These are phyloP conservation scores for Xylaria grammica DNA, from an alignment of 495 filamentous ascomycete species.

Conservation along the genomic window DNA sequence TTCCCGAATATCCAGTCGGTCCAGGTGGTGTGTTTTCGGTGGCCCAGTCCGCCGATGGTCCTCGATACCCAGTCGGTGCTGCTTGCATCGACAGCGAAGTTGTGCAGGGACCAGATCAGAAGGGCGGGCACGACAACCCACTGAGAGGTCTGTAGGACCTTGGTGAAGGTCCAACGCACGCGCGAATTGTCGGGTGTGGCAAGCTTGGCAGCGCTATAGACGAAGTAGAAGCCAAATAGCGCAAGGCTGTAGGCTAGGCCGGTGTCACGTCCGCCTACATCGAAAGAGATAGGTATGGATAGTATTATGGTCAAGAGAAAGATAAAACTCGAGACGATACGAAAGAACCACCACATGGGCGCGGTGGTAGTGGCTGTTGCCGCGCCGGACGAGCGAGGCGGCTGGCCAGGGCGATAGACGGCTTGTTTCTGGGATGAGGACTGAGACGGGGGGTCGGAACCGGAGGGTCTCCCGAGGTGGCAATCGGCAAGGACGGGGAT, in stretches of 20 bases:
- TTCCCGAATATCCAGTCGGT: constrained; percentile 84
- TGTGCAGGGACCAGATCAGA: constrained; percentile 91
- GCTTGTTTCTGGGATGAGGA: neutral
- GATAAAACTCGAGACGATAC: constrained; percentile 71
- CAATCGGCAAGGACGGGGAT: neutral
- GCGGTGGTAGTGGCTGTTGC: constrained; percentile 45
- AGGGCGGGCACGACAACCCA: constrained; percentile 82
- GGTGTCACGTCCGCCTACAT: constrained; percentile 93
- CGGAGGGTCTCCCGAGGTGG: neutral
- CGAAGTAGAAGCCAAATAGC: constrained; percentile 85
- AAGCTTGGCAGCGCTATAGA: constrained; percentile 80
- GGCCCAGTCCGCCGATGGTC: constrained; percentile 67
- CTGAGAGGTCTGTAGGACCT: constrained; percentile 73
- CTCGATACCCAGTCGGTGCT: constrained; percentile 78
- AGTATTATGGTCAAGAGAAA: constrained; percentile 90
- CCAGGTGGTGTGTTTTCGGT: constrained; percentile 66
- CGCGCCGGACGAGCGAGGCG: constrained; percentile 40
- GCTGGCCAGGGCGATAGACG: constrained; percentile 34
- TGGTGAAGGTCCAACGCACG: constrained; percentile 70
- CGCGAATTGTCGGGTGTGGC: constrained; percentile 80
- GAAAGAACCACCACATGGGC: constrained; percentile 72
- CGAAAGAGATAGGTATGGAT: constrained; percentile 93
- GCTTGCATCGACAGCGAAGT: constrained; percentile 86
- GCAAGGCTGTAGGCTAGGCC: constrained; percentile 91
- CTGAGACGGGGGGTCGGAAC: neutral